Evolutionary conservation across 169 alveolate genomes (phyloP), one percentile per base, ranked within the genome.

Genomic region (Eimeria zaria): DNA sequence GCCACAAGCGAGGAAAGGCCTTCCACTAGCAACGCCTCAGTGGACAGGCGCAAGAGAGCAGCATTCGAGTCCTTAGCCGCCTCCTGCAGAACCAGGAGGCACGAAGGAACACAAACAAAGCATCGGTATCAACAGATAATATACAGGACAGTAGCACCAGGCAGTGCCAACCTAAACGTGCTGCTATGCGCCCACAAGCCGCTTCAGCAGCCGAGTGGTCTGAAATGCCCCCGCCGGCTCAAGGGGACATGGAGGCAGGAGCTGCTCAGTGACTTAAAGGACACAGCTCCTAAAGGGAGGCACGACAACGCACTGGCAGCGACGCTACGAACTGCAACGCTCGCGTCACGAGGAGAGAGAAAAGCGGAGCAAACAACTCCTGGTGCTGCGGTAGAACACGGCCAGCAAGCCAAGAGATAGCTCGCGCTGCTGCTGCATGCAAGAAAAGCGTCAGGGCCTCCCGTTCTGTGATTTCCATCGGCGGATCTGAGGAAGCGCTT

Each of bases 341-440:
- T 24, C 46, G 91, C 12, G 84, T 39, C 2, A 76, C 67, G 60
- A 93, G 95, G 53, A 93, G 78, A 30, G 88, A 71, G 55, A 93
- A 55, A 64, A 93, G 94, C 18, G 89, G 73, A 48, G 96, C 92
- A 60, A 93, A 93, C 81, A 93, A 20, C 36, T 41, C 64, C 76
- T 30, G 91, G 60, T 93, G 93, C 51, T 30, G 81, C 18, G 89
- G 92, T 18, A 81, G 51, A 46, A 76, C 71, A 58, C 96, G 64
- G 4, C 85, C 87, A n/a, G 96, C n/a, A 0, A 84, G 76, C 96
- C 96, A 93, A 36, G 89, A 41, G 74, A 36, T 80, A n/a, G 89
- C 64, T 11, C 96, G 74, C 18, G 90, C 92, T 18, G 76, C 93
- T 20, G 91, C 96, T 16, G 95, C 78, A 36, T 55, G 67, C 39